Base-by-base conservation (phyloP, 768 basidiomycete genomes). In the Suillus occidentalis region DNA sequence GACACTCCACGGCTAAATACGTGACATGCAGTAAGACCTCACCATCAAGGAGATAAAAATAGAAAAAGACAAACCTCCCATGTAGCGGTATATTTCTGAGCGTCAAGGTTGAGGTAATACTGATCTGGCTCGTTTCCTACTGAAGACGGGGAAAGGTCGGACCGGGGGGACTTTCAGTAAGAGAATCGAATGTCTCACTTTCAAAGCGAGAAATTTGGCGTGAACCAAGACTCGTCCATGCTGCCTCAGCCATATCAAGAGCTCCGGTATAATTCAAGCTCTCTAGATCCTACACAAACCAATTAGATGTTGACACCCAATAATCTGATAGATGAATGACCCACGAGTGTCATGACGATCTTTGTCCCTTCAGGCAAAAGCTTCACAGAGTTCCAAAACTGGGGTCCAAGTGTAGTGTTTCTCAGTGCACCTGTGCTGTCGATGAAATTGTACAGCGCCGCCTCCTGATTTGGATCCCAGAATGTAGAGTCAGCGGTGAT, bases 61-160 rank as follows among this genome's bases (percentile, higher is more conserved):
- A 55, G 34, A 20, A 55, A 18, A 34, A 67, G 50, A 22, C 76
- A 59, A 68, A 83, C 84, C 70, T 75, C 77, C 84, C 84, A 85
- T 16, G 77, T 76, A 16, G 69, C 68, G 4, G 79, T 77, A 66
- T 86, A 86, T 25, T 74, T 81, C 65, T 79, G 71, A 34, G 84
- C 79, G 2, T 80, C 79, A 66, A 81, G 81, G 12, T 66, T 40
- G 45, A 76, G 75, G 65, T 34, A 16, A 50, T 84, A 85, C 43
- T 85, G 83, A 69, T 85, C 84, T 2, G 84, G 84, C 71, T 86
- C 85, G 59, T 85, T 85, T 25, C 85, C 85, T 65, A 85, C 83
- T 73, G 52, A 25, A 37, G n/a, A 61, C 20, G 60, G 12, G 39
- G 25, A 4, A 42, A 8, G n/a, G 42, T 69, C 47, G 66, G 62